phyloP scores from a whole-genome alignment of 2,329 filamentous ascomycete species.

The Fusarium bactridioides region DNA sequence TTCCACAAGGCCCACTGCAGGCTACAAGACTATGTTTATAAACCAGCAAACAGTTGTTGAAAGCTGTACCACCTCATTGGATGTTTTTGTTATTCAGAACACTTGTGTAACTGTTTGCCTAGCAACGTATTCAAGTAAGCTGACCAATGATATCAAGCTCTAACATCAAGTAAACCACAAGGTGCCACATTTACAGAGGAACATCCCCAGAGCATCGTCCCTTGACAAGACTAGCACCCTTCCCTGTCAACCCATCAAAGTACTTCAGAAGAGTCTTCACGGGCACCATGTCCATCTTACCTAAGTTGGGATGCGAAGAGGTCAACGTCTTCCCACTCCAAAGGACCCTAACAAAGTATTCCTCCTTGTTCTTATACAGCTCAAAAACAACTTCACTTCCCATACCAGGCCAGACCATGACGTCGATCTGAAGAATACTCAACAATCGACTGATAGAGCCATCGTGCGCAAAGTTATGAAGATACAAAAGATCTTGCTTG shows the following conservation, averaged over 20 bases:
- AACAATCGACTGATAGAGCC: constrained; percentile 73
- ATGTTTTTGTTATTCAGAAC: not conserved
- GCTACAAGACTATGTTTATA: not conserved
- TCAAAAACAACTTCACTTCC: constrained; percentile 81
- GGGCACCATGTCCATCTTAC: constrained; percentile 74
- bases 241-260: constrained; percentile 74
- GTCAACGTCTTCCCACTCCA: constrained; percentile 73
- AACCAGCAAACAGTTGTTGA: not conserved
- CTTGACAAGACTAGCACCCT: constrained; percentile 53
- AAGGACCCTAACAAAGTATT: constrained; percentile 70
- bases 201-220: constrained; percentile 38
- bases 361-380: constrained; percentile 60
- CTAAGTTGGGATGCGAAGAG: constrained; percentile 75
- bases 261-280: constrained; percentile 71
- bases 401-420: constrained; percentile 88
- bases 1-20: not conserved
- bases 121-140: not conserved
- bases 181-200: not conserved
- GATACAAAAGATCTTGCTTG: constrained; percentile 57
- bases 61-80: not conserved
- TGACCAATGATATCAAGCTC: not conserved
- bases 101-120: not conserved
- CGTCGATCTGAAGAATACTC: constrained; percentile 70
- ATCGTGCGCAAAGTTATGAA: constrained; percentile 84
- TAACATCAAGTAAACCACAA: not conserved